Evolutionary conservation across 495 filamentous ascomycete genomes (phyloP).

Genomic region (Cudoniella acicularis): DNA sequence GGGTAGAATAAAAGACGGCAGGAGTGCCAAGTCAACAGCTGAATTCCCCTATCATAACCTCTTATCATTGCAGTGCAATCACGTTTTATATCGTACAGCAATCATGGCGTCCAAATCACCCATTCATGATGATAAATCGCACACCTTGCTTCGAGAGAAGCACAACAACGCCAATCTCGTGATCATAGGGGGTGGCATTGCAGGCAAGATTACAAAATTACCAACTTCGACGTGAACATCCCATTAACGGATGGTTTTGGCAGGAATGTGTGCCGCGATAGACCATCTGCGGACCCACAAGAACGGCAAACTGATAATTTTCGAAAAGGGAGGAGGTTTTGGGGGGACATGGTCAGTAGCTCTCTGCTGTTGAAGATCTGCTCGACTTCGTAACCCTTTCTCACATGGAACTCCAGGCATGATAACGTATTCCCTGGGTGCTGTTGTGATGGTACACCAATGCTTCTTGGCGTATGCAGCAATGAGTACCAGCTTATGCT

Average conservation of each 20-base stretch:
- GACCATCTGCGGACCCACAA: neutral
- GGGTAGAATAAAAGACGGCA: too few species aligned
- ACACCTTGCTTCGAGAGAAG: neutral
- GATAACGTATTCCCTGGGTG: constrained; percentile 28
- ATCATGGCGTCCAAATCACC: too few species aligned
- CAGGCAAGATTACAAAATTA: neutral
- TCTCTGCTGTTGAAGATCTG: too few species aligned
- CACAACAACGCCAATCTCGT: neutral
- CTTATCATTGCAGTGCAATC: too few species aligned
- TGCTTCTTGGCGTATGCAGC: neutral
- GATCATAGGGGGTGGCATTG: neutral
- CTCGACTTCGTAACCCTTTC: too few species aligned
- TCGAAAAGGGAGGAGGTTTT: constrained; percentile 48
- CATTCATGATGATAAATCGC: too few species aligned
- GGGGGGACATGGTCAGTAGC: constrained; percentile 57
- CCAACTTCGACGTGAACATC: too few species aligned
- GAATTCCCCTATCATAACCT: too few species aligned
- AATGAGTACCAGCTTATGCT: neutral
- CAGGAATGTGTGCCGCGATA: neutral
- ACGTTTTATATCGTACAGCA: too few species aligned
- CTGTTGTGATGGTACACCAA: neutral
- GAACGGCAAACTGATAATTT: constrained; percentile 29
- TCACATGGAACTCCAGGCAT: too few species aligned
- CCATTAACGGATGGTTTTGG: too few species aligned
- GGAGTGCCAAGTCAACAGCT: too few species aligned